Base-by-base conservation (phyloP, 192 early-diverging fungal genomes). In the Entomortierella beljakovae region DNA sequence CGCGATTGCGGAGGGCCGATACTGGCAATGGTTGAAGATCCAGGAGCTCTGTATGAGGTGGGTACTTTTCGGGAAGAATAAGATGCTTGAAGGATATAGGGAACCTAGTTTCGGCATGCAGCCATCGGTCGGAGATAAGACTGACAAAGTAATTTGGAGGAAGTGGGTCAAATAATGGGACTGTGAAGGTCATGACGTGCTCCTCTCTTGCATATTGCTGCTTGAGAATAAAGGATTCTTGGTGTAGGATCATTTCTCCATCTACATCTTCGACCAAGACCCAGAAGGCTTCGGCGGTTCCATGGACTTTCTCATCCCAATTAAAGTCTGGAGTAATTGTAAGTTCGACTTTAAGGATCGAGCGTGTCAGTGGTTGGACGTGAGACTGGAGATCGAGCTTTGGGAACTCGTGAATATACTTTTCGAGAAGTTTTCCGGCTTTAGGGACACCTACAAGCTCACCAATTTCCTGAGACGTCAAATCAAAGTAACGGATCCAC, bases 101-200 rank as follows among this genome's bases (percentile, higher is more conserved):
- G 63, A 97, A 72, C 11, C 95, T 86, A 16, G 95, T 96, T 75
- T 98, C 97, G 8, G 90, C 92, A 61, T 94, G 91, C 50, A 99
- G 76, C 98, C 98, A 99, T 3, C 97, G 89, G 81, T 99, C 98
- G 34, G 95, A 94, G n/a, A 95, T 83, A 4, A 98, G 85, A 40
- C 86, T 86, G 50, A 99, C 93, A 83, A 97, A 99, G 81, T 96
- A 98, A 77, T 99, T 97, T 20, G 98, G 97, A 58, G 95, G 96
- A 53, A 98, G 77, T 35, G 97, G 97, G 34, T 98, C 97, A 57
- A 87, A 92, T 34, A 99, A 79, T 6, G 95, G 93, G 0, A 97
- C 95, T 1, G 96, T 96, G 64, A 99, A 99, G 26, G 91, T 90
- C 18, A 96, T 87, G 32, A 88, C 61, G 72, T 99, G 96, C 59